phyloP scores from a whole-genome alignment of 352 stramenopile species.

The Plasmopara halstedii region DNA sequence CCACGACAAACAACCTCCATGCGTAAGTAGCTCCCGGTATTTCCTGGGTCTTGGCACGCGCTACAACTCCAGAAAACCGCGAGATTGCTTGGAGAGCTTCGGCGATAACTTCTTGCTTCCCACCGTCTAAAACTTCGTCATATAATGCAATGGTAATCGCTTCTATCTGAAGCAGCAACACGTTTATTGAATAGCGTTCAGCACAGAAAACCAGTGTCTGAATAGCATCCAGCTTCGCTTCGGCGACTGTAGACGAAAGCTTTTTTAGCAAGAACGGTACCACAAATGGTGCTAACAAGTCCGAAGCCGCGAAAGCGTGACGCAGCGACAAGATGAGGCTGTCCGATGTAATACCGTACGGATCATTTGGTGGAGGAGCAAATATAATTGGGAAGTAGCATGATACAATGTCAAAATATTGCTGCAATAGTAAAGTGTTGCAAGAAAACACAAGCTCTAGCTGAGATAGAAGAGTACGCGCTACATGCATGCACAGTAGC shows the following conservation, averaged over 20 bases:
- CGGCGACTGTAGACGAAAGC: conserved; percentile 60
- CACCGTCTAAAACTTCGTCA: conserved; percentile 76
- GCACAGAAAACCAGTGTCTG: conserved; percentile 80
- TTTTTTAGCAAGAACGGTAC: conserved; percentile 87
- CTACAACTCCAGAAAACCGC: conserved; percentile 53
- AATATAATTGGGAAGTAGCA: conserved; percentile 92
- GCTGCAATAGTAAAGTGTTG: conserved; percentile 60
- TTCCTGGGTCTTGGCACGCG: conserved; percentile 46
- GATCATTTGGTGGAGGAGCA: conserved; percentile 84
- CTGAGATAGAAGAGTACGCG: conserved; percentile 45
- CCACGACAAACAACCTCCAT: conserved; percentile 82
- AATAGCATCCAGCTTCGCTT: conserved; percentile 76
- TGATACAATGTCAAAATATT: conserved; percentile 86
- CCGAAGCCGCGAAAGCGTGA: conserved; percentile 65
- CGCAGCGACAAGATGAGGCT: conserved; percentile 75
- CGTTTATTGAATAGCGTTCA: conserved; percentile 72
- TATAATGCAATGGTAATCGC: conserved; percentile 61
- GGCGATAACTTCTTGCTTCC: conserved; percentile 75
- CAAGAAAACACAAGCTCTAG: conserved; percentile 56
- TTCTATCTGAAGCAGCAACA: conserved; percentile 65
- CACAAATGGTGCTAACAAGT: conserved; percentile 70
- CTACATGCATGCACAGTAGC: conserved; percentile 70
- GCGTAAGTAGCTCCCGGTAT: conserved; percentile 55
- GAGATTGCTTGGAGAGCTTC: conserved; percentile 55
- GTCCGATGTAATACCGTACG: conserved; percentile 87